Evolutionary conservation across 306 rosid species (phyloP), one percentile per base, ranked within the genome.

Genomic region (Cucumis cinereus): DNA sequence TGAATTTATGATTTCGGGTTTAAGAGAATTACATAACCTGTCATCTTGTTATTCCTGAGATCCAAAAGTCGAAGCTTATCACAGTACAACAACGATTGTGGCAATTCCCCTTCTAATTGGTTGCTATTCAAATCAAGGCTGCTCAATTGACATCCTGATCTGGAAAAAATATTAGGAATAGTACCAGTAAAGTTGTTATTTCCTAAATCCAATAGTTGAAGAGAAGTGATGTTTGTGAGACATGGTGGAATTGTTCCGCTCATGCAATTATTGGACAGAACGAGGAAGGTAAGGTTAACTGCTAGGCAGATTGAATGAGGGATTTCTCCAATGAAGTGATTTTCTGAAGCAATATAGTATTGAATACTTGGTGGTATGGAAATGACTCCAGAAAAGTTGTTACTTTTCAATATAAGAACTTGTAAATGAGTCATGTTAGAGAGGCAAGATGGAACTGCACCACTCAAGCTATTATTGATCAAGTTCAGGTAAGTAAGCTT

Each of bases 361-460:
- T 0, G 0, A 28, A 50, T 49, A 1, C 3, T 0, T 70, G 35
- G 64, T 19, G 28, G 50, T 0, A 36, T 9, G 50, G 83, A 83
- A 10, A 87, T 63, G 13, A 23, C 49, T 6, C 90, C 88, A 0
- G 47, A 15, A 56, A 87, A 79, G 3, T 36, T 79, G n/a, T 87
- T 87, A 38, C 4, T 73, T 22, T 54, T 83, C 50, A 87, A 4
- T 63, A 77, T 79, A 72, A 87, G 26, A 4, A 12, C 33, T 0
- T 0, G 0, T n/a, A 87, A 83, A 10, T 0, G 7, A 61, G 38
- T 49, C 2, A 77, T 20, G 26, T 64, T 45, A 24, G 43, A 77
- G 0, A 81, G 1, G 26, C 91, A 81, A 71, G 40, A 80, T 55
- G 87, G 85, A 53, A 81, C 9, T 17, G 0, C 16, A 36, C 84